Evolutionary conservation across 768 basidiomycete genomes (phyloP).

Genomic region (Kwoniella sp.): DNA sequence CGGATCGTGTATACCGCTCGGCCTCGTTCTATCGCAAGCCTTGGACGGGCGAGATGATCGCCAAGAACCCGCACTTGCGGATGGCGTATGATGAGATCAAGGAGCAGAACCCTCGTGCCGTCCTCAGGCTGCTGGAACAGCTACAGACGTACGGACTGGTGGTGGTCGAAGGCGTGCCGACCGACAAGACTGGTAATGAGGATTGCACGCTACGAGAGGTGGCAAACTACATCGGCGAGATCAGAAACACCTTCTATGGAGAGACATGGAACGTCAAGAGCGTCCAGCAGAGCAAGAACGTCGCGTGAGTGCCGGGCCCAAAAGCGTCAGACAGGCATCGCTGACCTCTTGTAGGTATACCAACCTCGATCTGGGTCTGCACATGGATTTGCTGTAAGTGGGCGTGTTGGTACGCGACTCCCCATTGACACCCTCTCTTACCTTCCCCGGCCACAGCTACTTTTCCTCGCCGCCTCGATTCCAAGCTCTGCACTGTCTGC

Average conservation of each 20-base stretch:
- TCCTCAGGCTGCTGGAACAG: constrained; percentile 64
- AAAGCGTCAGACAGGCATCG: not conserved
- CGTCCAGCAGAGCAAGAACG: constrained; percentile 69
- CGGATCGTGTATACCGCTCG: not conserved
- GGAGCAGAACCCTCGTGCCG: not conserved
- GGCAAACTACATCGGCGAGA: constrained; percentile 65
- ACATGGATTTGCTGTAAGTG: constrained; percentile 85
- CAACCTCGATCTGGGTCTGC: constrained; percentile 76
- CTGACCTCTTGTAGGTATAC: constrained; percentile 59
- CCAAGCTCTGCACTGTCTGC: constrained; percentile 85
- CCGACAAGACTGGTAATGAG: constrained; percentile 58
- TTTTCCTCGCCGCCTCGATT: constrained; percentile 86
- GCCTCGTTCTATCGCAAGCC: constrained; percentile 53
- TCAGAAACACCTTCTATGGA: constrained; percentile 87
- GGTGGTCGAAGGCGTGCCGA: constrained; percentile 69
- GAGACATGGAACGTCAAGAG: constrained; percentile 82
- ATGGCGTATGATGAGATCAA: constrained; percentile 32
- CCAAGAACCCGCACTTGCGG: constrained; percentile 57
- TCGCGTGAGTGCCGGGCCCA: constrained; percentile 55
- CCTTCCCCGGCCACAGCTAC: constrained; percentile 58
- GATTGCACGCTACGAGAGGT: constrained; percentile 66
- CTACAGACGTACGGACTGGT: constrained; percentile 68
- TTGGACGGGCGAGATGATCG: constrained; percentile 55
- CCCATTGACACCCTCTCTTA: not conserved
- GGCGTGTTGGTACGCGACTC: no score